Evolutionary conservation across 2,329 filamentous ascomycete species (phyloP), one percentile per base, ranked within the genome.

Genomic region (Grosmannia clavigera): DNA sequence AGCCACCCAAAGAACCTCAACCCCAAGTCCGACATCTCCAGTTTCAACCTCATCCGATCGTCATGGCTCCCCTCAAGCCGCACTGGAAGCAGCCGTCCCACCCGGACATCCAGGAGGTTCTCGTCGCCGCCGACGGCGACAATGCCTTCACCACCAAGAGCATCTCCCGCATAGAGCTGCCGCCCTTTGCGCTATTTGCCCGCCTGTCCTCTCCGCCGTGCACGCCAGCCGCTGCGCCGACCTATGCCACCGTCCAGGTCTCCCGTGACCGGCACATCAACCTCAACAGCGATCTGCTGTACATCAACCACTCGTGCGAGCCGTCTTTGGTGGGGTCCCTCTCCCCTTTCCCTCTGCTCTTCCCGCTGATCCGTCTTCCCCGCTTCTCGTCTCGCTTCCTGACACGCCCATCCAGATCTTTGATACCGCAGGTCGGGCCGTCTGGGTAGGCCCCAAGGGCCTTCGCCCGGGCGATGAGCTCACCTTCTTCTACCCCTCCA

Each of bases 401-500:
- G 40, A 43, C 40, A 11, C 4, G 38, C 55, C 16, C 58, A n/a
- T 22, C 27, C 55, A 84, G 81, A 80, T 83, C 64, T 85, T 86
- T 64, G 83, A 86, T 68, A 82, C 77, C 52, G 71, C 74, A 61
- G 79, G 77, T 68, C 72, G 79, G 64, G 79, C 79, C 65, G 73
- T 88, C 64, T 73, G 85, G 31, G 83, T 81, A 12, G 81, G 80
- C 7, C 79, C 79, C 27, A 76, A 76, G 59, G 81, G 82, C 40
- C 75, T 85, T 58, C 68, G 72, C 58, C 68, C 72, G 4, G 81
- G 80, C 56, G 79, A 85, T 62, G 82, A 85, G 68, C 74, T 85
- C 55, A 83, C 82, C 58, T 90, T 88, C 74, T 90, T 89, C 73
- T 90, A 90, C 66, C 85, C 86, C 4, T 87, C 83, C 59, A 88